A percentile compares a stretch with the other conserved stretches of the same genome.
These are phyloP conservation scores for Mitragyna speciosa DNA, from an alignment of 257 asterid genomes.

Conservation along the genomic window DNA sequence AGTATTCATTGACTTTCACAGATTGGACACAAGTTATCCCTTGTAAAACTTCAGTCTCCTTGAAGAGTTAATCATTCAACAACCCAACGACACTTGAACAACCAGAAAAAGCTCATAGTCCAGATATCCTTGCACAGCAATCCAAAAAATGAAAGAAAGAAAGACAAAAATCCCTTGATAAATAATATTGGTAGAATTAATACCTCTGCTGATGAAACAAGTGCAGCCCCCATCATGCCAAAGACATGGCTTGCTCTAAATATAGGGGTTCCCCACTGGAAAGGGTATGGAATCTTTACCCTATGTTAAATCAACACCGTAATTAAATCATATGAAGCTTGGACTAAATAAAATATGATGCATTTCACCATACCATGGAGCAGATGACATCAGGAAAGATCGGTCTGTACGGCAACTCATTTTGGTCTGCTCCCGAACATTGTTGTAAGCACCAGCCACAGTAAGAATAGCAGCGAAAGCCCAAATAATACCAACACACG, in stretches of 20 bases:
- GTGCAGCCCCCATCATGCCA: constrained; percentile 98
- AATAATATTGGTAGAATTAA: constrained; percentile 3
- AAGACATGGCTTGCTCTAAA: constrained; percentile 80
- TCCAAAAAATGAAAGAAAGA: not conserved
- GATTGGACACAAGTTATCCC: not conserved
- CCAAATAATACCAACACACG: constrained; percentile 71
- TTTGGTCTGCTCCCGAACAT: constrained; percentile 55
- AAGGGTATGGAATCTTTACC: constrained; percentile 51
- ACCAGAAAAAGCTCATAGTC: not conserved
- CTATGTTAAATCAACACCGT: constrained; percentile 35
- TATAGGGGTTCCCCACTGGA: constrained; percentile 42
- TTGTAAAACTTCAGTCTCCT: not conserved
- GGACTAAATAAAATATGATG: not conserved
- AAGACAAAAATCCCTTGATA: not conserved
- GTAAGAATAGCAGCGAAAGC: constrained; percentile 98
- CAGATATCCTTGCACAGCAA: not conserved
- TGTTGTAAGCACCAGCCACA: constrained; percentile 92
- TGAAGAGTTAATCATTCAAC: not conserved
- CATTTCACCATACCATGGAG: constrained; percentile 67
- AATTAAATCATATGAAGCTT: not conserved
- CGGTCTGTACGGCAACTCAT: constrained; percentile 83
- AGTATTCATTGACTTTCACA: no score
- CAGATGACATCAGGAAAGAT: constrained; percentile 68
- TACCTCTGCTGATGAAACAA: constrained; percentile 97
- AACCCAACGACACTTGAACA: no score